Evolutionary conservation across 495 filamentous ascomycete genomes (phyloP).

Genomic region (Neohortaea acidophila): DNA sequence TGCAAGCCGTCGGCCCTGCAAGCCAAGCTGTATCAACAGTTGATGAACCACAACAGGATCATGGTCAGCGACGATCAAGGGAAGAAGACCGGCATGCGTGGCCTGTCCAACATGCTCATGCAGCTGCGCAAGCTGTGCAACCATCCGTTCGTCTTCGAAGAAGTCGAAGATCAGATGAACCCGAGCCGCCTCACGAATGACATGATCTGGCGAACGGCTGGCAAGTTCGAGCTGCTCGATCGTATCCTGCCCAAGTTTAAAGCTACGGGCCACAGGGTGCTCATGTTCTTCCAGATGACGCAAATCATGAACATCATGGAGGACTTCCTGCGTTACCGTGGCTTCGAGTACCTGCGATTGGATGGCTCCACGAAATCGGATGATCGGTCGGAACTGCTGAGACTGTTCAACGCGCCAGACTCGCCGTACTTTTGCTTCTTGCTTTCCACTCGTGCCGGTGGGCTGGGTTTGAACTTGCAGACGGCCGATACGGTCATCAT

Average conservation of each 20-base stretch:
- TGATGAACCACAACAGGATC: constrained; percentile 87
- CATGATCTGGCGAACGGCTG: constrained; percentile 83
- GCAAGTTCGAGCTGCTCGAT: constrained; percentile 94
- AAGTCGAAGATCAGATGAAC: constrained; percentile 97
- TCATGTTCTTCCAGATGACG: constrained; percentile 99
- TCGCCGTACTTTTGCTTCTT: constrained; percentile 96
- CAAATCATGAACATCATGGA: constrained; percentile 99
- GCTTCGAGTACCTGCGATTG: constrained; percentile 71
- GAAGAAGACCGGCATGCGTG: constrained; percentile 86
- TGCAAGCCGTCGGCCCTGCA: constrained; percentile 95
- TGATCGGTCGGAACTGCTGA: constrained; percentile 81
- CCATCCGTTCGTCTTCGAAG: constrained; percentile 95
- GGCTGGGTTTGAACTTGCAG: constrained; percentile 89
- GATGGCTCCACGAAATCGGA: constrained; percentile 96
- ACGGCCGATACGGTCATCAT: constrained; percentile 98
- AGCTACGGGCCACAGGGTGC: constrained; percentile 70
- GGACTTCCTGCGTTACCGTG: constrained; percentile 77
- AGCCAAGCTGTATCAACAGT: constrained; percentile 84
- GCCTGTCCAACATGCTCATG: constrained; percentile 99
- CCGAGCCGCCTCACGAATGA: constrained; percentile 76
- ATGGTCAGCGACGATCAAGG: constrained; percentile 89
- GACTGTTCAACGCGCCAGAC: constrained; percentile 70
- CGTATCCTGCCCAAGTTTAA: constrained; percentile 86
- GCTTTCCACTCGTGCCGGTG: constrained; percentile 96
- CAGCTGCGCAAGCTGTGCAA: constrained; percentile 97